These are phyloP conservation scores for Mycena epipterygia DNA, from an alignment of 768 basidiomycete species.

Conservation along the genomic window DNA sequence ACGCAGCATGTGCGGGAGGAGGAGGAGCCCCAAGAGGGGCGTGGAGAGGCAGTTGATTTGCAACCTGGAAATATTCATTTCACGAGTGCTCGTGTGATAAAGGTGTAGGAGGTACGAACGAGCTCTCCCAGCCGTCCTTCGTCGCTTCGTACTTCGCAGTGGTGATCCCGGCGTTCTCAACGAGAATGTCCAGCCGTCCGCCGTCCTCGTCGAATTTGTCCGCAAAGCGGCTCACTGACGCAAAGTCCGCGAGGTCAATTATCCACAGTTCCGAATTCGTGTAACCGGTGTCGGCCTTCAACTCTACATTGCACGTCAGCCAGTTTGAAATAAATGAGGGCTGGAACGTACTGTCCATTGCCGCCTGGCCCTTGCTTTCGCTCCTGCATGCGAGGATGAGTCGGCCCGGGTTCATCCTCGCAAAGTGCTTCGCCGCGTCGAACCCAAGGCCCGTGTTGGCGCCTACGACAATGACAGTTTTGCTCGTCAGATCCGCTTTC, in stretches of 20 bases:
- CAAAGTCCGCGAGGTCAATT: slow-evolving; percentile 48
- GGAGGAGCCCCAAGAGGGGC: slow-evolving; percentile 54
- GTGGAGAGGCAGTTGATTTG: slow-evolving; percentile 63
- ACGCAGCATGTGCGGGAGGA: slow-evolving; percentile 58
- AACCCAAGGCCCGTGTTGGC: slow-evolving; percentile 35
- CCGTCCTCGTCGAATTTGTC: too few species aligned
- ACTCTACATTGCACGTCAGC: neutral
- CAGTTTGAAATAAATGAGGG: neutral
- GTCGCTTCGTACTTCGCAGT: slow-evolving; percentile 46
- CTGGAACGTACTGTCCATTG: neutral
- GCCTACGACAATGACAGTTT: slow-evolving; percentile 21
- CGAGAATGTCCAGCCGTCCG: too few species aligned
- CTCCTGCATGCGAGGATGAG: slow-evolving; percentile 50
- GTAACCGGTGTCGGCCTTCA: slow-evolving; percentile 5
- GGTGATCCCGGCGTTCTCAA: too few species aligned
- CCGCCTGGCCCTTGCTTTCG: neutral
- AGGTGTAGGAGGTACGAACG: neutral
- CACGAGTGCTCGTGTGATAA: too few species aligned
- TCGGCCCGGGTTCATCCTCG: slow-evolving; percentile 44
- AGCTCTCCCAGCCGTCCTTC: slow-evolving; percentile 48
- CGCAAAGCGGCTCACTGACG: too few species aligned
- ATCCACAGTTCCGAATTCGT: slow-evolving; percentile 38
- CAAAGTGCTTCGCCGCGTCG: slow-evolving; percentile 43
- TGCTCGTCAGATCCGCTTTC: slow-evolving; percentile 30
- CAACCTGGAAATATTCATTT: slow-evolving; percentile 46